Evolutionary conservation across 2,329 filamentous ascomycete genomes (phyloP).

Genomic region (Hypoxylon sp.): DNA sequence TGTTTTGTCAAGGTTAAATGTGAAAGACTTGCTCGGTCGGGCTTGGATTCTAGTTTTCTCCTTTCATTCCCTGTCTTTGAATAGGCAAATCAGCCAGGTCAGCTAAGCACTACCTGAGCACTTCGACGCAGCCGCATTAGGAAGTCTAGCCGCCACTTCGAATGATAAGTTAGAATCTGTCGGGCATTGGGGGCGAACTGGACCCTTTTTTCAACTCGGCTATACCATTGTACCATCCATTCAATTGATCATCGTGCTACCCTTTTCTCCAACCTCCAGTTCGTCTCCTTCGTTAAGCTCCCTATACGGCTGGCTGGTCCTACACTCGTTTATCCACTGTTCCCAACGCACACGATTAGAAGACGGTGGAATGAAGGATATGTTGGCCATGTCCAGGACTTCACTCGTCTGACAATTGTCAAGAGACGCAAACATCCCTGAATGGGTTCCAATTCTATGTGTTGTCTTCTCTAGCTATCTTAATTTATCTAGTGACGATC

Average conservation of each 20-base stretch:
- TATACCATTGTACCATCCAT: slow-evolving; percentile 9
- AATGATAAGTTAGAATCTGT: slow-evolving; percentile 21
- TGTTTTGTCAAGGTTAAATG: slow-evolving; percentile 34
- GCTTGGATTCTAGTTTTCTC: slow-evolving; percentile 16
- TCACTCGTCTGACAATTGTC: slow-evolving; percentile 25
- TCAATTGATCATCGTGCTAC: slow-evolving; percentile 28
- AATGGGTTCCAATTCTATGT: slow-evolving; percentile 22
- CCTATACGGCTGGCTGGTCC: slow-evolving; percentile 31
- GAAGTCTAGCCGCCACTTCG: slow-evolving; percentile 33
- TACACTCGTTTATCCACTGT: slow-evolving; percentile 38
- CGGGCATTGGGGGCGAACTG: slow-evolving; percentile 16
- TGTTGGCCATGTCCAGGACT: slow-evolving; percentile 24
- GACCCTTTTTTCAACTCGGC: slow-evolving; percentile 13
- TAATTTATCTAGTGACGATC: slow-evolving; percentile 35
- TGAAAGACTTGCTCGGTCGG: slow-evolving; percentile 28
- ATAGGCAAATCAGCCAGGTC: slow-evolving; percentile 14
- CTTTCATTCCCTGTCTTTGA: slow-evolving; percentile 14
- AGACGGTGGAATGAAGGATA: slow-evolving; percentile 21
- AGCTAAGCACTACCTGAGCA: slow-evolving; percentile 34
- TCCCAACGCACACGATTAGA: slow-evolving; percentile 9
- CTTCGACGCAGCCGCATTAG: slow-evolving; percentile 34
- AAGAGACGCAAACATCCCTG: slow-evolving; percentile 21
- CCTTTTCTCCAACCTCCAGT: slow-evolving; percentile 12
- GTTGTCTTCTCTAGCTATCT: slow-evolving; percentile 31
- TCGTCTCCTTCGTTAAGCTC: slow-evolving; percentile 13